Base-by-base conservation (phyloP, 345 rosid genomes). In the Adansonia digitata region DNA sequence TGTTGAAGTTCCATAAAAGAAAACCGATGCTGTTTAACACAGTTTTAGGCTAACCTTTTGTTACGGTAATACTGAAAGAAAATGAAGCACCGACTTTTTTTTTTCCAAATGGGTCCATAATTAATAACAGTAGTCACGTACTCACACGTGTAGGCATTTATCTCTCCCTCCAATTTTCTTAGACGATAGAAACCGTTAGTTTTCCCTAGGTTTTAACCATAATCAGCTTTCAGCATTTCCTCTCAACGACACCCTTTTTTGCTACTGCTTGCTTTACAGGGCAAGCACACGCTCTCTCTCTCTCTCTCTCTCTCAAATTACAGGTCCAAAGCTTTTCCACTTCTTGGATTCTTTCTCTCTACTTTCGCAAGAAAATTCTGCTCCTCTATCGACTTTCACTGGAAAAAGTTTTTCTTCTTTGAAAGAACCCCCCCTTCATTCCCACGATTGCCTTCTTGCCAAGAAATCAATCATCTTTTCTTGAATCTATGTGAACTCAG, bases 331-430 rank as follows among this genome's bases (percentile, higher is more conserved):
- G 75, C 45, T 60, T 48, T 81, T 71, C 51, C 56, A 45, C 57
- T 82, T 83, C 81, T 83, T 79, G 88, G 88, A 84, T 83, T 83
- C 87, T 77, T 63, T 71, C 72, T 9, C 42, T 74, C 57, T 69
- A 69, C 76, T 55, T 37, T 75, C 76, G 63, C 76, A 61, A 37
- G 75, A 65, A 71, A 69, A 49, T 31, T 49, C 59, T 5, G 29
- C 43, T 69, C 40, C 48, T 37, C 24, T 7, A 52, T 76, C 35
- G 5, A 45, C 75, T 48, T 42, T 72, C 78, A 63, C 74, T 40
- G 37, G 74, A 71, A 49, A 31, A 39, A 48, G 24, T 74, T 53
- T 55, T 40, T 45, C 60, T 60, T 22, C 48, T 80, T 61, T 51
- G 63, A 68, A 34, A 69, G 64, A 72, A 67, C 5, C 63, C 40